These are phyloP conservation scores for Rhypophila decipiens DNA, from an alignment of 495 filamentous ascomycete genomes.

Conservation along the genomic window DNA sequence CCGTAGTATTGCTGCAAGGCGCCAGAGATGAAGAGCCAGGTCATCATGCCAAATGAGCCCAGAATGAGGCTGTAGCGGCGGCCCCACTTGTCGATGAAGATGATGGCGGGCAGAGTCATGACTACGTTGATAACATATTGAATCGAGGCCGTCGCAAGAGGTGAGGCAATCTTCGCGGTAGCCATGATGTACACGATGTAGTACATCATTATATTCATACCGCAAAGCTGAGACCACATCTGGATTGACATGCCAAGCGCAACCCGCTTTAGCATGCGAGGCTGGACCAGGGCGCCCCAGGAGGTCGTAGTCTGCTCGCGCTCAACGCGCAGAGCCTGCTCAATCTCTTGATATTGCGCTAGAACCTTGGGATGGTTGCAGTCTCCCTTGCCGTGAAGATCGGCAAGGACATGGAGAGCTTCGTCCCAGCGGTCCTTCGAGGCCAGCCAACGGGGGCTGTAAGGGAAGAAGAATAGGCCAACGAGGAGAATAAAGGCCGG, in stretches of 20 bases:
- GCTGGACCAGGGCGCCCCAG: constrained; percentile 53
- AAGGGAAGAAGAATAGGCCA: constrained; percentile 66
- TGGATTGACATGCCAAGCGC: constrained; percentile 66
- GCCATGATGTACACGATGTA: constrained; percentile 76
- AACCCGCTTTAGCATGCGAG: constrained; percentile 62
- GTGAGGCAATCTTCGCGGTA: constrained; percentile 54
- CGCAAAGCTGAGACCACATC: constrained; percentile 65
- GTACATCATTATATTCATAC: constrained; percentile 74
- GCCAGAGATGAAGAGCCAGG: constrained; percentile 69
- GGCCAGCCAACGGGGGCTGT: constrained; percentile 70
- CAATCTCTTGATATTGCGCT: constrained; percentile 61
- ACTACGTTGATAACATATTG: constrained; percentile 74
- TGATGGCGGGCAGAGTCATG: constrained; percentile 58
- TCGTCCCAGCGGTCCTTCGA: constrained; percentile 73
- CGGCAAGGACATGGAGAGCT: constrained; percentile 53
- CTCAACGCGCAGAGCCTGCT: constrained; percentile 57
- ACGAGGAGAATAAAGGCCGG: constrained; percentile 59
- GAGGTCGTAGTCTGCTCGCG: constrained; percentile 50
- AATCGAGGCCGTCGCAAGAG: constrained; percentile 64
- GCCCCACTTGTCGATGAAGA: constrained; percentile 72
- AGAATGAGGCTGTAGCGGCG: constrained; percentile 66
- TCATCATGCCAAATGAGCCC: constrained; percentile 68
- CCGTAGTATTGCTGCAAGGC: constrained; percentile 55
- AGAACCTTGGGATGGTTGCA: constrained; percentile 55
- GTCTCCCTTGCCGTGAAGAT: constrained; percentile 58